A percentile compares a stretch with the other conserved stretches of the same genome.
These are phyloP conservation scores for Aphanomyces cochlioides DNA, from an alignment of 352 stramenopile genomes.

Conservation along the genomic window DNA sequence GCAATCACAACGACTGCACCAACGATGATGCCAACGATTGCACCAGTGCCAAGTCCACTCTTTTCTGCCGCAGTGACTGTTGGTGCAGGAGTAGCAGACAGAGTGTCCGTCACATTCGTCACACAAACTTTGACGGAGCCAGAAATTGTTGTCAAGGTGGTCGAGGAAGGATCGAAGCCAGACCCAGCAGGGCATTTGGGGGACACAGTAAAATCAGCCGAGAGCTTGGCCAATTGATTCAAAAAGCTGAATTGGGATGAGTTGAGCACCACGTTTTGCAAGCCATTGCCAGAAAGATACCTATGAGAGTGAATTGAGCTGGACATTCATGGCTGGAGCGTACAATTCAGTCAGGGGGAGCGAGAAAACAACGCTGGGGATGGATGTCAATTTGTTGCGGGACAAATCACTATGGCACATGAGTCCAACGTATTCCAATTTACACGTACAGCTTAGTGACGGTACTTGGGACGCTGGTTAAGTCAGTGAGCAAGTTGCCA, in stretches of 20 bases:
- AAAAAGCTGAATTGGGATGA: conserved; percentile 40
- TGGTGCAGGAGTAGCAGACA: neutral
- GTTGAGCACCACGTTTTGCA: conserved; percentile 55
- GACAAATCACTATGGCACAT: conserved; percentile 39
- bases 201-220: conserved; percentile 44
- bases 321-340: conserved; percentile 31
- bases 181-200: conserved; percentile 18
- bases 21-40: conserved; percentile 45
- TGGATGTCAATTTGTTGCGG: conserved; percentile 43
- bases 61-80: conserved; percentile 28
- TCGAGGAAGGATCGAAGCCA: neutral
- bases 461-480: neutral
- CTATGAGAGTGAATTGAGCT: neutral
- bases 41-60: conserved; percentile 34
- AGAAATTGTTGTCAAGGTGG: too few relatives aligned
- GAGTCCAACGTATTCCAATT: too few relatives aligned
- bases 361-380: conserved; percentile 45
- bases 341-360: neutral
- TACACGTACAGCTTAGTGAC: neutral
- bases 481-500: neutral
- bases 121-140: conserved; percentile 8
- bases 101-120: conserved; percentile 9
- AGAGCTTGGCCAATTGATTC: conserved; percentile 39
- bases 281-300: conserved; percentile 47
- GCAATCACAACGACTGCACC: conserved; percentile 41